These are phyloP conservation scores for Spiraea crenata DNA, from an alignment of 331 rosid species.

Conservation along the genomic window DNA sequence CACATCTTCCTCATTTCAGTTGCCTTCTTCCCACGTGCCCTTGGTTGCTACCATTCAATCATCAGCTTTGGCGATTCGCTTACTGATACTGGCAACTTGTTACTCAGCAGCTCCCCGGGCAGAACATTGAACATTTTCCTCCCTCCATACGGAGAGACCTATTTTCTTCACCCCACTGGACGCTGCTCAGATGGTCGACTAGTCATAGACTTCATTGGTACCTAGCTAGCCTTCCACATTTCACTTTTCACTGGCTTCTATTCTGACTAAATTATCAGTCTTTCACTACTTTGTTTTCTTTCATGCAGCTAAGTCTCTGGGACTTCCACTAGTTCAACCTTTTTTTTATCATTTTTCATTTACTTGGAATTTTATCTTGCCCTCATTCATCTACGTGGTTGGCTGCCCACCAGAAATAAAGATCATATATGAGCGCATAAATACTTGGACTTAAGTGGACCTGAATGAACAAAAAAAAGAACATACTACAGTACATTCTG, in stretches of 20 bases:
- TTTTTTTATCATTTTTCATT: not conserved
- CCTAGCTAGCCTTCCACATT: not conserved
- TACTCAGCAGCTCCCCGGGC: not conserved
- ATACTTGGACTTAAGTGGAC: too few species aligned
- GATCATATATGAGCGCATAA: not conserved
- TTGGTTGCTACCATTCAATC: constrained; percentile 1
- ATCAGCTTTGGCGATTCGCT: constrained; percentile 38
- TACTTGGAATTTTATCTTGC: not conserved
- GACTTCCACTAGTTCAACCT: constrained; percentile 37
- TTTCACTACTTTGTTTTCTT: not conserved
- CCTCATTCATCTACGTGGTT: too few species aligned
- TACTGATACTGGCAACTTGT: constrained; percentile 39
- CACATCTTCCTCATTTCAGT: not conserved
- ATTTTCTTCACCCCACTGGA: constrained; percentile 29
- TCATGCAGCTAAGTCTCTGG: constrained; percentile 38
- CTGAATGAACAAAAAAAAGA: too few species aligned
- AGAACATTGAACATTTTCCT: constrained; percentile 1
- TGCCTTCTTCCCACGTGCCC: not conserved
- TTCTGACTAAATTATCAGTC: not conserved
- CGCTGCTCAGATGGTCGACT: constrained; percentile 51
- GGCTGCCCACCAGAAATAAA: too few species aligned
- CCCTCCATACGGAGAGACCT: constrained; percentile 42
- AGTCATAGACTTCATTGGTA: constrained; percentile 45
- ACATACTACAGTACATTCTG: too few species aligned
- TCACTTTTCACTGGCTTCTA: not conserved